phyloP scores from a whole-genome alignment of 495 filamentous ascomycete species.

The Aspergillus hancockii region DNA sequence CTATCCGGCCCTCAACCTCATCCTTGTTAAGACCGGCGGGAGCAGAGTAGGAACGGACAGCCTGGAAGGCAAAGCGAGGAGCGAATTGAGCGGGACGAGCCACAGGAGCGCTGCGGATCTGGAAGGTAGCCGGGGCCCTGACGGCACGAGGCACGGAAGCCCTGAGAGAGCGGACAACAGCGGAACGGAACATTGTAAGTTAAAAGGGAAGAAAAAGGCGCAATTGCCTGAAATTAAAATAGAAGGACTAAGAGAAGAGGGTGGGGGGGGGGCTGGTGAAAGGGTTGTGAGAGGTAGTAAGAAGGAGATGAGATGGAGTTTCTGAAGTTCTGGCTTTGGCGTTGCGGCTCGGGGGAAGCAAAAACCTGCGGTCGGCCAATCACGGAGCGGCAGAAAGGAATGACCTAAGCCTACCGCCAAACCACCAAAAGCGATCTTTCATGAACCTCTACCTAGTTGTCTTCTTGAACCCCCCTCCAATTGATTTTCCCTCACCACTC shows the following conservation, averaged over 20 bases:
- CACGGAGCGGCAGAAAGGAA: slow-evolving; percentile 43
- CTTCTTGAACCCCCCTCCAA: slow-evolving; percentile 17
- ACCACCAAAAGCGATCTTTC: slow-evolving; percentile 29
- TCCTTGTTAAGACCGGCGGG: slow-evolving; percentile 71
- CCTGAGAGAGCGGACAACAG: slow-evolving; percentile 66
- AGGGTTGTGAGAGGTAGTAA: slow-evolving; percentile 18
- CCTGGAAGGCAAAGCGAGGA: slow-evolving; percentile 54
- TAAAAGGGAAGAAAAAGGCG: slow-evolving; percentile 10
- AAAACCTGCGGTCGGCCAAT: slow-evolving; percentile 50
- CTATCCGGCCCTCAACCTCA: slow-evolving; percentile 90
- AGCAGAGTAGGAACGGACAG: slow-evolving; percentile 83
- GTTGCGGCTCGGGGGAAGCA: slow-evolving; percentile 35
- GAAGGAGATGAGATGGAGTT: slow-evolving; percentile 18
- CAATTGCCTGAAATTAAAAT: slow-evolving; percentile 26
- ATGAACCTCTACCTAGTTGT: slow-evolving; percentile 12
- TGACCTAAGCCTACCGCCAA: slow-evolving; percentile 47
- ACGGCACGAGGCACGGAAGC: slow-evolving; percentile 58
- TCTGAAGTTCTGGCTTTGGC: slow-evolving; percentile 18
- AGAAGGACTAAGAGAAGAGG: slow-evolving; percentile 18
- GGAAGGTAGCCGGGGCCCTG: slow-evolving; percentile 54
- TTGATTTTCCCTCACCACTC: slow-evolving; percentile 27
- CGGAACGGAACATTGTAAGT: slow-evolving; percentile 80
- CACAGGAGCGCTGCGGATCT: slow-evolving; percentile 58
- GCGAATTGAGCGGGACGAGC: slow-evolving; percentile 47
- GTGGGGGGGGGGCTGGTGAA: slow-evolving; percentile 19